Conservation (phyloP, 1,284 basidiomycete genomes). For the Trichosporon coremiiforme region DNA sequence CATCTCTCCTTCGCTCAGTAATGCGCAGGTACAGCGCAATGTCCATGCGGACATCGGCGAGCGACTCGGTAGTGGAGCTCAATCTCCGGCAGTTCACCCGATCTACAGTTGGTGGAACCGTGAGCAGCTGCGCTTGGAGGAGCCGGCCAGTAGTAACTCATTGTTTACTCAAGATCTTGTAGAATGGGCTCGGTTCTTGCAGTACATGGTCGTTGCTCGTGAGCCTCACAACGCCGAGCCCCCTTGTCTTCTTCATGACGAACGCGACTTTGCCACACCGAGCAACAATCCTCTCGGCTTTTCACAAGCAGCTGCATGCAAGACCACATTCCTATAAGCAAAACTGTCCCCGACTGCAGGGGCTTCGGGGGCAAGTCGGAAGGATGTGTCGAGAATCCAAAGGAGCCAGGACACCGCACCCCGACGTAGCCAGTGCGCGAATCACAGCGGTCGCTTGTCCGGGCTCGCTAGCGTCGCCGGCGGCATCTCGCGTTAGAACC, state of each 20-base stretch:
- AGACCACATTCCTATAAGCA: background rate
- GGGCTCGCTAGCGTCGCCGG: no score
- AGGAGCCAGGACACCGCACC: background rate
- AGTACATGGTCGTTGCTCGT: no score
- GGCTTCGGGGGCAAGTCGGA: background rate
- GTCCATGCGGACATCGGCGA: background rate
- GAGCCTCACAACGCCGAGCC: no score
- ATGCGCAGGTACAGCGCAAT: background rate
- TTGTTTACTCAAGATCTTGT: no score
- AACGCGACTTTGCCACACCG: background rate
- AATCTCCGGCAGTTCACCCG: background rate
- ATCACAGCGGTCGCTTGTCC: background rate
- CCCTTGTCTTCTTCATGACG: no score
- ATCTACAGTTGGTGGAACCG: background rate
- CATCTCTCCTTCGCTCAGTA: background rate
- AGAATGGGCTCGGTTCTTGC: no score
- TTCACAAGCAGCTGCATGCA: background rate
- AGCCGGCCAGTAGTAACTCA: background rate
- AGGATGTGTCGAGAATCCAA: background rate
- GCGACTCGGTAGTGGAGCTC: background rate
- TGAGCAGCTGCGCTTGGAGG: background rate
- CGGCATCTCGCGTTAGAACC: background rate
- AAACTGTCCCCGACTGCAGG: background rate
- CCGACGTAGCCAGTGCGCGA: background rate
- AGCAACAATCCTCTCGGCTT: background rate